Evolutionary conservation across 2,329 filamentous ascomycete genomes (phyloP).

Genomic region (Phialophora expanda): DNA sequence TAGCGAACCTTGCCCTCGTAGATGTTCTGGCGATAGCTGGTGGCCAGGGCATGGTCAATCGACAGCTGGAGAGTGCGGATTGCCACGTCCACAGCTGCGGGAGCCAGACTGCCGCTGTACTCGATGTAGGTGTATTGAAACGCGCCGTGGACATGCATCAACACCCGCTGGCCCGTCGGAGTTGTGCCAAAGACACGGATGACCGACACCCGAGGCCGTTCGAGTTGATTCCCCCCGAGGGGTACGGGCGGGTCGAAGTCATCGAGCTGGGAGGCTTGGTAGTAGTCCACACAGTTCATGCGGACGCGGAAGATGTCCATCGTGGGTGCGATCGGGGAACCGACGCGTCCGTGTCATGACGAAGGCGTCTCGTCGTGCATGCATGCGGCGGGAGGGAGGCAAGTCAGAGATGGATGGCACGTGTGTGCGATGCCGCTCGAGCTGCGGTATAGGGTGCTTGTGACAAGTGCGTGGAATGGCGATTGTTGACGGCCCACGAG

Average conservation of each 20-base stretch:
- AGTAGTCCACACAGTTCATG: conserved; percentile 94
- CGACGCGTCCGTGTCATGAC: conserved; percentile 29
- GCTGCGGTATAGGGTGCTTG: background rate
- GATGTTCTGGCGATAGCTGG: conserved; percentile 79
- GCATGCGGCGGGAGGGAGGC: background rate
- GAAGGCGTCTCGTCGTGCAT: conserved; percentile 15
- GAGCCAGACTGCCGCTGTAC: conserved; percentile 72
- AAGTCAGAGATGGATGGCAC: background rate
- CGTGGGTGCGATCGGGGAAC: conserved; percentile 7
- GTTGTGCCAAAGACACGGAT: conserved; percentile 91
- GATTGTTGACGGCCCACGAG: background rate
- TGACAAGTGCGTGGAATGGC: background rate
- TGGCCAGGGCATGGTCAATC: conserved; percentile 86
- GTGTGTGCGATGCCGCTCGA: background rate
- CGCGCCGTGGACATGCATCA: conserved; percentile 91
- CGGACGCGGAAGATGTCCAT: conserved; percentile 86
- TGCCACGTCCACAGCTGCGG: conserved; percentile 73
- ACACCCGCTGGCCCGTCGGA: conserved; percentile 93
- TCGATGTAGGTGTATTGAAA: conserved; percentile 96
- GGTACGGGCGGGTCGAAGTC: conserved; percentile 80
- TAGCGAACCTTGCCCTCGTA: conserved; percentile 72
- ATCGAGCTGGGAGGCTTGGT: conserved; percentile 75
- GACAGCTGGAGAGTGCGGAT: conserved; percentile 80
- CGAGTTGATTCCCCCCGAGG: conserved; percentile 60
- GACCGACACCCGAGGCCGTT: conserved; percentile 77